phyloP scores from a whole-genome alignment of 176 grass and related monocot species.

The Hsuehochloa calcarea region DNA sequence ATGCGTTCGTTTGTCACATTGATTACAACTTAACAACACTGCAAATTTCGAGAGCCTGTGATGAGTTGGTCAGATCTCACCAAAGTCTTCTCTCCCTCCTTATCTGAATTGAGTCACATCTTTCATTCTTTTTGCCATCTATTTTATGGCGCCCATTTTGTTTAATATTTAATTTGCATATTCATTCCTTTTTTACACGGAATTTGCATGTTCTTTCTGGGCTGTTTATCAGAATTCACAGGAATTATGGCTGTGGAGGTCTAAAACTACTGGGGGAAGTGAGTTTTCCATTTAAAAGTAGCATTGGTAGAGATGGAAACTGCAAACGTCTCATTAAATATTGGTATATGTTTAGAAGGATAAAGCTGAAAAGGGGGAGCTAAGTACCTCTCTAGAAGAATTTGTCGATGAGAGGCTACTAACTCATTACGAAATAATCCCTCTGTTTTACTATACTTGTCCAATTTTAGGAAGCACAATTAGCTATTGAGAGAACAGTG shows the following conservation, averaged over 20 bases:
- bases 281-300: not conserved
- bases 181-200: not conserved
- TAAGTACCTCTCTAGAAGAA: not conserved
- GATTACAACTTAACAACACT: conserved; percentile 28
- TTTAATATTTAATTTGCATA: not conserved
- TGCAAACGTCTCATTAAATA: not conserved
- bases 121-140: not conserved
- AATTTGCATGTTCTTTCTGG: not conserved
- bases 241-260: not conserved
- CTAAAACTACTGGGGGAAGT: not conserved
- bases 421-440: not conserved
- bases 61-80: conserved; percentile 11
- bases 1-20: conserved; percentile 34
- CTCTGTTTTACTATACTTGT: not conserved
- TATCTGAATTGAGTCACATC: not conserved
- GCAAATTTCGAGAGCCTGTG: conserved; percentile 4
- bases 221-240: not conserved
- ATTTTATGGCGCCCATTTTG: not conserved
- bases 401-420: not conserved
- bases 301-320: not conserved
- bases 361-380: not conserved
- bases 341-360: not conserved
- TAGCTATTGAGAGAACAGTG: not conserved
- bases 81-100: not conserved
- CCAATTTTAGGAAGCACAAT: not conserved